Percentiles rank a stretch among this genome's conserved stretches.
These are phyloP conservation scores for Aspergillus fumigatus DNA, from an alignment of 2,329 filamentous ascomycete genomes.

Conservation along the genomic window DNA sequence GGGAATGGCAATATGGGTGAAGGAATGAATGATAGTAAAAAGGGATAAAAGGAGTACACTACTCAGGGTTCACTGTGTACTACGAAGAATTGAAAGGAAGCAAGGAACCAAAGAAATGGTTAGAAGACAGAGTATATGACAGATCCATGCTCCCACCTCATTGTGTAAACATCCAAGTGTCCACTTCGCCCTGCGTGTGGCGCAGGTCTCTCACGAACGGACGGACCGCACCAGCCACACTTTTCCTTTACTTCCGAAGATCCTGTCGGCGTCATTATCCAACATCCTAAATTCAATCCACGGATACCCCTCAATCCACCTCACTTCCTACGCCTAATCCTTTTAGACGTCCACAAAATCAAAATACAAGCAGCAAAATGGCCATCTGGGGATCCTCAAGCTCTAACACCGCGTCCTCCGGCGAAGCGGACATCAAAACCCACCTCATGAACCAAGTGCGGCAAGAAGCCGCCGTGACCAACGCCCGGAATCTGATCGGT, in stretches of 20 bases:
- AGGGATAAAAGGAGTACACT: not conserved
- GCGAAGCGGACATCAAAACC: constrained; percentile 43
- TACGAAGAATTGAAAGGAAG: not conserved
- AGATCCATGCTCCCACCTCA: constrained; percentile 1
- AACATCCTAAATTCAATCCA: not conserved
- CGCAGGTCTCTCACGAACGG: constrained; percentile 4
- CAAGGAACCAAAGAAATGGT: constrained; percentile 1
- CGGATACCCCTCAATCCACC: not conserved
- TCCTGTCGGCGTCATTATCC: constrained; percentile 1
- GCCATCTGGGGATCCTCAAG: constrained; percentile 36
- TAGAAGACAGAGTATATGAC: constrained; percentile 9
- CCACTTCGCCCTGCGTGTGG: constrained; percentile 18
- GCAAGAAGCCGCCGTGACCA: constrained; percentile 61
- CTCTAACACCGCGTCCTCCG: constrained; percentile 18
- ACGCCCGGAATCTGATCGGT: constrained; percentile 66
- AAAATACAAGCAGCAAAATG: constrained; percentile 22
- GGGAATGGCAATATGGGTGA: too few species aligned
- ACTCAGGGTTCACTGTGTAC: not conserved
- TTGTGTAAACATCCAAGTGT: constrained; percentile 19
- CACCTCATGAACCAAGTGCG: constrained; percentile 61
- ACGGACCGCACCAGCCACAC: constrained; percentile 13
- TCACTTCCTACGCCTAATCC: not conserved
- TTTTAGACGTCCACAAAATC: not conserved
- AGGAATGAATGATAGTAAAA: constrained; percentile 4
- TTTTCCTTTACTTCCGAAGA: constrained; percentile 1